Conservation (phyloP, 2,329 filamentous ascomycete species). For the Mycogone perniciosa region DNA sequence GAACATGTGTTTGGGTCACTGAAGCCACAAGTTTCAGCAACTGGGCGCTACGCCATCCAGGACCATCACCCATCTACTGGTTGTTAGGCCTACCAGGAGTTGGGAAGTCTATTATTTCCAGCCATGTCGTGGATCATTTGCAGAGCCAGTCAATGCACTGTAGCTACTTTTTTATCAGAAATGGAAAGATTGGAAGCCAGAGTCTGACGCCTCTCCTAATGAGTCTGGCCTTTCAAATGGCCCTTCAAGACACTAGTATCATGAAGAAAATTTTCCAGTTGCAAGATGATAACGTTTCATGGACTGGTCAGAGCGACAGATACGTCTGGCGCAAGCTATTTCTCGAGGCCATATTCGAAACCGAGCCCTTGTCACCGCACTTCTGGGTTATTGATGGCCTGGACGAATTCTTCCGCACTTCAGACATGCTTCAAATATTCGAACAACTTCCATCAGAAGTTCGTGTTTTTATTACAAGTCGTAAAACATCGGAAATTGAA, state of each 20-base stretch:
- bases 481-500: constrained; percentile 1
- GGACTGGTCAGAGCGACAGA: background rate
- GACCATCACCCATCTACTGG: background rate
- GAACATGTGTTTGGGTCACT: constrained; percentile 9
- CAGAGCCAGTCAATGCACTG: background rate
- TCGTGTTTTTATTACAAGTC: constrained; percentile 2
- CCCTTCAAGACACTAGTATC: background rate
- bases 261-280: background rate
- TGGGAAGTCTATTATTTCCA: constrained; percentile 6
- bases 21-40: background rate
- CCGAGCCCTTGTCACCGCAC: background rate
- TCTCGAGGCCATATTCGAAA: constrained; percentile 2
- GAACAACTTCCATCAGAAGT: background rate
- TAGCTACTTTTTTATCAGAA: constrained; percentile 7
- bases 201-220: background rate
- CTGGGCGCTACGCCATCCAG: background rate
- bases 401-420: background rate
- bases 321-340: constrained; percentile 9
- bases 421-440: background rate
- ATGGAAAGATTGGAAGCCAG: background rate
- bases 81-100: constrained; percentile 4
- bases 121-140: background rate
- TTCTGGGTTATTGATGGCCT: constrained; percentile 9
- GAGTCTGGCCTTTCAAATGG: background rate
- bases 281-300: background rate